These are phyloP conservation scores for Ganoderma meredithae DNA, from an alignment of 1,284 basidiomycete genomes.

Conservation along the genomic window DNA sequence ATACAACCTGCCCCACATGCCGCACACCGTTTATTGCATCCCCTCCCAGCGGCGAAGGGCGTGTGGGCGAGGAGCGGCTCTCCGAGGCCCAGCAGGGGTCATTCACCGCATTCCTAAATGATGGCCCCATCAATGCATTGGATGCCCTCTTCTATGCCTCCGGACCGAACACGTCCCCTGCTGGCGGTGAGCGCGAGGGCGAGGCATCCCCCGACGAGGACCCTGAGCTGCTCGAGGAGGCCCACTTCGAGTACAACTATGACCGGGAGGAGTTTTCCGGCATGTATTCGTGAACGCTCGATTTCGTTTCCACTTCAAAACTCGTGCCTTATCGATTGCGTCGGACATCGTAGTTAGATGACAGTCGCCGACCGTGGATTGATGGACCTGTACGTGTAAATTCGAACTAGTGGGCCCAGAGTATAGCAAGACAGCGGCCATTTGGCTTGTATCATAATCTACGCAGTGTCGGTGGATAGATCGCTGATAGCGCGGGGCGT, in stretches of 20 bases:
- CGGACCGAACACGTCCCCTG: background rate
- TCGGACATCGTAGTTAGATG: background rate
- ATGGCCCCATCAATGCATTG: conserved; percentile 4
- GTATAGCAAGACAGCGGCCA: background rate
- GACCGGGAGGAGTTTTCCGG: conserved; percentile 30
- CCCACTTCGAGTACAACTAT: conserved; percentile 23
- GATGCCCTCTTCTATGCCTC: conserved; percentile 3
- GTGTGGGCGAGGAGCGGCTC: background rate
- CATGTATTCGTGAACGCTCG: conserved; percentile 32
- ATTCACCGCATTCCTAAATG: conserved; percentile 13
- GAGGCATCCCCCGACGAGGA: conserved; percentile 4
- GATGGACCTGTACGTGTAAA: background rate
- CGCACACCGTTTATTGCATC: conserved; percentile 30
- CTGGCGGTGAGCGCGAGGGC: background rate
- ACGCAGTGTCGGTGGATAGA: background rate
- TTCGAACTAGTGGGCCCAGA: background rate
- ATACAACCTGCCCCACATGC: conserved; percentile 36
- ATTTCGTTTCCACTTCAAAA: no score
- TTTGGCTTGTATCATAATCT: background rate
- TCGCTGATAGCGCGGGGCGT: background rate
- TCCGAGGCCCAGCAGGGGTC: conserved; percentile 10
- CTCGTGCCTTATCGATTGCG: no score
- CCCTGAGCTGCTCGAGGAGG: background rate
- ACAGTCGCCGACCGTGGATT: background rate
- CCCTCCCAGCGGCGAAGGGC: background rate